Evolutionary conservation across 768 basidiomycete genomes (phyloP).

Genomic region (Gymnopilus junonius): DNA sequence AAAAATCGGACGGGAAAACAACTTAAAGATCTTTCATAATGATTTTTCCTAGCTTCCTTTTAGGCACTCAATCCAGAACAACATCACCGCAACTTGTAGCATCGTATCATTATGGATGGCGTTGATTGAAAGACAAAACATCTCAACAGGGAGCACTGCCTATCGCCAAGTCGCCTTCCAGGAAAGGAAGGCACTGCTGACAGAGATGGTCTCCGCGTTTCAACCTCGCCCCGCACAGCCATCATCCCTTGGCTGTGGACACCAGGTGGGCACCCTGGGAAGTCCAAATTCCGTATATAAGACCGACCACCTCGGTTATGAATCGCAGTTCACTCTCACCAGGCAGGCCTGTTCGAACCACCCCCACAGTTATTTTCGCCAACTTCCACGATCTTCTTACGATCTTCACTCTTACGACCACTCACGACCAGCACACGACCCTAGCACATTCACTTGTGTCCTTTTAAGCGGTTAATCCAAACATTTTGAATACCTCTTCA

Average conservation of each 20-base stretch:
- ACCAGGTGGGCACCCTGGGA: background rate
- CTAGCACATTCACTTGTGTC: background rate
- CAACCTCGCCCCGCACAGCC: constrained; percentile 10
- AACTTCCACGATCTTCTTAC: constrained; percentile 13
- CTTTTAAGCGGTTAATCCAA: constrained; percentile 6
- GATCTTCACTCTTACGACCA: constrained; percentile 10
- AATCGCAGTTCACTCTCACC: constrained; percentile 20
- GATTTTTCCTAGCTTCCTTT: background rate
- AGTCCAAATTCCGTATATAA: constrained; percentile 19
- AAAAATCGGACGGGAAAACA: too few relatives aligned
- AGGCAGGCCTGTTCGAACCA: constrained; percentile 36
- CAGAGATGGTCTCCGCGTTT: constrained; percentile 13
- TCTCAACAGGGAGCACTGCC: constrained; percentile 2
- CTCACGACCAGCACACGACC: constrained; percentile 18
- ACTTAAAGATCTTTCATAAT: too few relatives aligned
- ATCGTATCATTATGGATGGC: background rate
- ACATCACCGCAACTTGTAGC: background rate
- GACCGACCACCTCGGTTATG: background rate
- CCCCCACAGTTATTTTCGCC: constrained; percentile 8
- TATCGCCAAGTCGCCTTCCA: background rate
- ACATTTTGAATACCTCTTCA: constrained; percentile 11
- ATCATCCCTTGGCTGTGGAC: constrained; percentile 11
- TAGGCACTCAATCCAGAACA: background rate
- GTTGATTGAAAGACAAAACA: background rate
- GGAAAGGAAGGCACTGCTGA: constrained; percentile 4